phyloP scores from a whole-genome alignment of 352 stramenopile species.

The Elongisporangium anandrum region DNA sequence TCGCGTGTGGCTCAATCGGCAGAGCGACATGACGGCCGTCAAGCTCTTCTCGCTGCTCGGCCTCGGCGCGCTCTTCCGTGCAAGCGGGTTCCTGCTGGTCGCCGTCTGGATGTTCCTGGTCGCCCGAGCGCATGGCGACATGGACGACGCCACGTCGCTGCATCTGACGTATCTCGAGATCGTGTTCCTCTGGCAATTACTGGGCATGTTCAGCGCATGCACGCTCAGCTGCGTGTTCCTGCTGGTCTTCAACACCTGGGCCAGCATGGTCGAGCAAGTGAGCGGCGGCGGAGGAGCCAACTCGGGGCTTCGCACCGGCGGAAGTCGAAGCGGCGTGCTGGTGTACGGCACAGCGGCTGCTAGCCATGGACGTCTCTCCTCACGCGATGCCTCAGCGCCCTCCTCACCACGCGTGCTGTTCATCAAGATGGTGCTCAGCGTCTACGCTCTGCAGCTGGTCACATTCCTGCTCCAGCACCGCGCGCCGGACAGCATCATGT shows the following conservation, averaged over 20 bases:
- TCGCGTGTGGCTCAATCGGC: constrained; percentile 35
- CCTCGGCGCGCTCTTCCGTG: constrained; percentile 34
- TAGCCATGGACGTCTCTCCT: constrained; percentile 1
- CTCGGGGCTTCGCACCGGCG: background rate
- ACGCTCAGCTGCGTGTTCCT: constrained; percentile 49
- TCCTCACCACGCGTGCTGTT: constrained; percentile 40
- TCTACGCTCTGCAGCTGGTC: constrained; percentile 44
- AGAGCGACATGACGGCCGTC: constrained; percentile 42
- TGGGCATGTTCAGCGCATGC: constrained; percentile 37
- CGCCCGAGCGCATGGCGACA: constrained; percentile 24
- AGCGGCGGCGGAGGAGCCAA: constrained; percentile 9
- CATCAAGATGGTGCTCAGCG: constrained; percentile 40
- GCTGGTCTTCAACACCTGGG: constrained; percentile 64
- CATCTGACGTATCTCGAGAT: constrained; percentile 58
- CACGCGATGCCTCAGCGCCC: constrained; percentile 1
- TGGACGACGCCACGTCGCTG: constrained; percentile 34
- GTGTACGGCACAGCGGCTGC: background rate
- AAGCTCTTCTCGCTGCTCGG: constrained; percentile 50
- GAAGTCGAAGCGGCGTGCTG: constrained; percentile 5
- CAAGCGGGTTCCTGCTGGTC: constrained; percentile 44
- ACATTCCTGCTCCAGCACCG: constrained; percentile 36
- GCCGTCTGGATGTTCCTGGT: constrained; percentile 48
- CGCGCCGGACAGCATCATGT: constrained; percentile 19
- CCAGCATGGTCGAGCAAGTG: constrained; percentile 58
- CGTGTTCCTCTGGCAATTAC: constrained; percentile 48